phyloP scores from a whole-genome alignment of 441 rosid genomes.

The Jatropha multifida region DNA sequence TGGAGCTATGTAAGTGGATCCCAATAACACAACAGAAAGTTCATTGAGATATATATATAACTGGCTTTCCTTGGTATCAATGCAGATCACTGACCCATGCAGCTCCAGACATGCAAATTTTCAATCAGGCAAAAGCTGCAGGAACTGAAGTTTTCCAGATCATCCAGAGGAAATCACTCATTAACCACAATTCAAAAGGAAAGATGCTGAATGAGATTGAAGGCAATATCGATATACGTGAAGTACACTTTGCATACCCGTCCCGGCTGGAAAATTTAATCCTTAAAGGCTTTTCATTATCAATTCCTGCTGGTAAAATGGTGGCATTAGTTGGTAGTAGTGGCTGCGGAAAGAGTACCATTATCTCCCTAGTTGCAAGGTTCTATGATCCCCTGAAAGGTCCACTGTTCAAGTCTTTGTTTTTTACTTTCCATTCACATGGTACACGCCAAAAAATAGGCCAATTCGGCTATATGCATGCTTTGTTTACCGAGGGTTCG shows the following conservation, averaged over 20 bases:
- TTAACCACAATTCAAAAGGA: slow-evolving; percentile 32
- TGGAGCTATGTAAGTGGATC: slow-evolving; percentile 53
- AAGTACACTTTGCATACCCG: slow-evolving; percentile 56
- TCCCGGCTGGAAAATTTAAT: slow-evolving; percentile 46
- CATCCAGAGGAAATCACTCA: slow-evolving; percentile 45
- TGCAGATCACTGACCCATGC: slow-evolving; percentile 65
- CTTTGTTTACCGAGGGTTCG: too few relatives aligned
- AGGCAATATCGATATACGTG: slow-evolving; percentile 51
- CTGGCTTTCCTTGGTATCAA: not conserved
- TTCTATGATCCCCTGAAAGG: slow-evolving; percentile 66
- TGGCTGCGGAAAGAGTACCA: slow-evolving; percentile 70
- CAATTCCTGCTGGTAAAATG: slow-evolving; percentile 61
- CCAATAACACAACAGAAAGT: not conserved
- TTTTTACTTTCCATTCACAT: too few relatives aligned
- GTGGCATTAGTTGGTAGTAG: slow-evolving; percentile 67
- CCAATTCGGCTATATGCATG: too few relatives aligned
- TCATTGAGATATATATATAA: not conserved
- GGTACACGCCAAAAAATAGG: too few relatives aligned
- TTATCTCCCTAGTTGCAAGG: slow-evolving; percentile 55
- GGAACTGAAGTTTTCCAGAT: slow-evolving; percentile 56
- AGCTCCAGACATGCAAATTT: slow-evolving; percentile 70
- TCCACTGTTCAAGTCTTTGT: slow-evolving; percentile 6
- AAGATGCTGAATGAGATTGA: slow-evolving; percentile 28
- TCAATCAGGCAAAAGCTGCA: slow-evolving; percentile 69
- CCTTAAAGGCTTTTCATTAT: slow-evolving; percentile 52